These are phyloP conservation scores for Zasmidium citrigriseum DNA, from an alignment of 2,329 filamentous ascomycete species.

Conservation along the genomic window DNA sequence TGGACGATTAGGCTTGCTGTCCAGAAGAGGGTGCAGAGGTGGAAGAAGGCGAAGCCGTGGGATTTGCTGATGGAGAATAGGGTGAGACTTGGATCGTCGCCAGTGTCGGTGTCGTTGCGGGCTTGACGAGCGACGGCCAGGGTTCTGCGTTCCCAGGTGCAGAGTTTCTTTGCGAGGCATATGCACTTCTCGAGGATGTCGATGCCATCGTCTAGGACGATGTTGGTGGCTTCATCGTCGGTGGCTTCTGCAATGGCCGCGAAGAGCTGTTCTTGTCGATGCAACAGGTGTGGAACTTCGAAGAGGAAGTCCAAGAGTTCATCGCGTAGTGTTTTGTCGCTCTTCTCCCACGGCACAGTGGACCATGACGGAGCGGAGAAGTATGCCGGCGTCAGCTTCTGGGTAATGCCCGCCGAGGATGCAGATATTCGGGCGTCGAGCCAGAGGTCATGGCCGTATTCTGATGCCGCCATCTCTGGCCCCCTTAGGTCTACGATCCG, in stretches of 20 bases:
- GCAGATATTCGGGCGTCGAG: not conserved
- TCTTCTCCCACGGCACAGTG: not conserved
- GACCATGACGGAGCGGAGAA: not conserved
- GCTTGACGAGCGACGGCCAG: not conserved
- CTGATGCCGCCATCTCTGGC: not conserved
- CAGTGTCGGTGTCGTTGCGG: not conserved
- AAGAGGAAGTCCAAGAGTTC: not conserved
- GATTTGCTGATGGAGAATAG: not conserved
- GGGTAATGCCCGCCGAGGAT: not conserved
- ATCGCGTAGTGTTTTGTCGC: not conserved
- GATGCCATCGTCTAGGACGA: not conserved
- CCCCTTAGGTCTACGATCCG: not conserved
- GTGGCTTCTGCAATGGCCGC: not conserved
- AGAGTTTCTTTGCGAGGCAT: not conserved
- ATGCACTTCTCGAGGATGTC: not conserved
- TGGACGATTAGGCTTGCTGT: not conserved
- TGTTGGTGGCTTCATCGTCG: not conserved
- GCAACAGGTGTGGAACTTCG: not conserved
- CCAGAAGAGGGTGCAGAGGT: not conserved
- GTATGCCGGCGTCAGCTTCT: not conserved
- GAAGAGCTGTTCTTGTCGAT: not conserved
- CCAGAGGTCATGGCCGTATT: not conserved
- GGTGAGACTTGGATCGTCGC: not conserved
- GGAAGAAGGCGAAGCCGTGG: not conserved
- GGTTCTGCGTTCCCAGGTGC: not conserved